phyloP scores from a whole-genome alignment of 176 grass and related monocot genomes.

The Hyparrhenia diplandra region DNA sequence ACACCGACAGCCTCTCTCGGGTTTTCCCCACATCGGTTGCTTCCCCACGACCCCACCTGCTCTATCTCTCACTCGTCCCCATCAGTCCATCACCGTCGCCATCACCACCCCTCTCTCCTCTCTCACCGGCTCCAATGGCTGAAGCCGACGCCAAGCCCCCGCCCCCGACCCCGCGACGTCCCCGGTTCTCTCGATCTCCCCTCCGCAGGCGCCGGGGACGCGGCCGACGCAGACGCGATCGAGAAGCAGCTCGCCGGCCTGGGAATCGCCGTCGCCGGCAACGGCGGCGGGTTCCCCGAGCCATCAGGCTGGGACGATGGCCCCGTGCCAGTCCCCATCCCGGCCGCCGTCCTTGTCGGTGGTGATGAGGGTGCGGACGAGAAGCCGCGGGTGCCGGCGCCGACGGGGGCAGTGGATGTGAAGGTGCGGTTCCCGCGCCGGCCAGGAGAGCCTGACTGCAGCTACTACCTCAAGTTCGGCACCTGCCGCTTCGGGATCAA shows the following conservation, averaged over 20 bases:
- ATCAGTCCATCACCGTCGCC: slow-evolving; percentile 1
- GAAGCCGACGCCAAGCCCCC: slow-evolving; percentile 32
- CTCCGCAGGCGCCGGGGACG: neutral
- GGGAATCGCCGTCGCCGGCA: slow-evolving; percentile 7
- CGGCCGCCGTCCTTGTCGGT: neutral
- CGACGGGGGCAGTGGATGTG: neutral
- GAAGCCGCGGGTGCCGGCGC: neutral
- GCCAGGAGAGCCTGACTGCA: slow-evolving; percentile 57
- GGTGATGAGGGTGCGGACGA: neutral
- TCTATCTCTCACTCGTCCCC: neutral
- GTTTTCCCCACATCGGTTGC: neutral
- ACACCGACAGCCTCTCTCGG: neutral
- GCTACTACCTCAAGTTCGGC: slow-evolving; percentile 63
- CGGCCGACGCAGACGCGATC: neutral
- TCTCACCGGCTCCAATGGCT: slow-evolving; percentile 36
- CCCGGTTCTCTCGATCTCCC: slow-evolving; percentile 29
- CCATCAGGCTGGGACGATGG: slow-evolving; percentile 48
- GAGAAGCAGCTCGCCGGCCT: slow-evolving; percentile 26
- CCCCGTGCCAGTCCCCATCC: neutral
- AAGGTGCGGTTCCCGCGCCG: slow-evolving; percentile 50
- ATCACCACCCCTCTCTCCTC: neutral
- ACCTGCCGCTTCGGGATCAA: slow-evolving; percentile 75
- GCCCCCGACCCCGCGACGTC: neutral
- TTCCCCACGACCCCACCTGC: neutral
- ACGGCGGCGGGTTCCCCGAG: neutral